These are phyloP conservation scores for Boletus subparvulus DNA, from an alignment of 768 basidiomycete genomes.

Conservation along the genomic window DNA sequence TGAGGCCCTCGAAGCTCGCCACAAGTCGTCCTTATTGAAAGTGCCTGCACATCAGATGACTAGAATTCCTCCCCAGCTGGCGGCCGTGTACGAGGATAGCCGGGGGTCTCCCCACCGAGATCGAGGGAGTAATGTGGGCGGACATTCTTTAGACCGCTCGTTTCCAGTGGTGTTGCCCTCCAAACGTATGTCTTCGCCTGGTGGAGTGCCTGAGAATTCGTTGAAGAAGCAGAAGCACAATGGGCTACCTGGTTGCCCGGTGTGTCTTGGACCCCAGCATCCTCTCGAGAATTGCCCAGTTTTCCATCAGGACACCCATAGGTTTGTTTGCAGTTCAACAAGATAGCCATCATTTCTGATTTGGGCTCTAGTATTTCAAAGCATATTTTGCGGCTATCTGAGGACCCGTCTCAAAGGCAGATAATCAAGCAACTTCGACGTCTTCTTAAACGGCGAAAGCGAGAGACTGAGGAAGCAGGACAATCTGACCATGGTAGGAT, in stretches of 20 bases:
- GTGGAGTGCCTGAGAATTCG: constrained; percentile 20
- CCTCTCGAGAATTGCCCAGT: constrained; percentile 55
- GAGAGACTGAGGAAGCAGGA: constrained; percentile 6
- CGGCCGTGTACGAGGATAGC: background rate
- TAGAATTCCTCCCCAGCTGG: background rate
- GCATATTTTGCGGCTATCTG: constrained; percentile 46
- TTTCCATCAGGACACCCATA: constrained; percentile 50
- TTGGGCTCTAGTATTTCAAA: constrained; percentile 37
- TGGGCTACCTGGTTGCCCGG: constrained; percentile 36
- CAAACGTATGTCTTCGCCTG: constrained; percentile 40
- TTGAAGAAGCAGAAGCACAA: constrained; percentile 41
- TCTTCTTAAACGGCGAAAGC: constrained; percentile 38
- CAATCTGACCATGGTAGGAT: background rate
- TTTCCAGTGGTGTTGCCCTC: constrained; percentile 20
- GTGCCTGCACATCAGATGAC: background rate
- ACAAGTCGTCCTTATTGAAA: constrained; percentile 1
- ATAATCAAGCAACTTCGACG: constrained; percentile 41
- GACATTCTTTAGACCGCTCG: background rate
- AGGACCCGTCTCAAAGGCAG: constrained; percentile 35
- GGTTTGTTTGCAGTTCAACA: constrained; percentile 37
- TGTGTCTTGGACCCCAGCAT: constrained; percentile 51
- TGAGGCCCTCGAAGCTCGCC: background rate
- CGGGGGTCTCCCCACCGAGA: background rate
- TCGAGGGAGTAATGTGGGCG: background rate
- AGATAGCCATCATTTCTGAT: constrained; percentile 3